phyloP scores from a whole-genome alignment of 441 rosid genomes.

The Lagerstroemia fauriei region DNA sequence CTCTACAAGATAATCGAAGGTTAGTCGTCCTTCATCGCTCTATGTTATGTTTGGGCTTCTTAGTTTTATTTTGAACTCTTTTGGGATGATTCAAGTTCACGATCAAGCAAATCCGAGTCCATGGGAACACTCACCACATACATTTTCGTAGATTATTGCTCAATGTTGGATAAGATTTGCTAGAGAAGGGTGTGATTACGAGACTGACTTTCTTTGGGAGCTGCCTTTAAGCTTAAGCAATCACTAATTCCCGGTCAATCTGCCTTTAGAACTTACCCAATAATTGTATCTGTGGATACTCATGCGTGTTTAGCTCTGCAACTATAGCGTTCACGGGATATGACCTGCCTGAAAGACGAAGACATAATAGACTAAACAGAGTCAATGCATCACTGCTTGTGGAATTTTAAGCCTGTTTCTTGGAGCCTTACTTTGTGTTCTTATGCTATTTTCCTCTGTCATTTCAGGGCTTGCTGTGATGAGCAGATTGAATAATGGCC shows the following conservation, averaged over 20 bases:
- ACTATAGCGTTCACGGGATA: background rate
- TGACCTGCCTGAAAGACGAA: background rate
- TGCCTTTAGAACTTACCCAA: background rate
- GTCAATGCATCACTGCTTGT: background rate
- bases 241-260: background rate
- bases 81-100: background rate
- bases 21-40: background rate
- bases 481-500: conserved; percentile 8
- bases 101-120: background rate
- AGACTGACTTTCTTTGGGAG: background rate
- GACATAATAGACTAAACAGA: background rate
- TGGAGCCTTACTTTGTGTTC: too few relatives aligned
- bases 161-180: background rate
- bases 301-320: background rate
- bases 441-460: background rate
- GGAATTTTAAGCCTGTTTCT: background rate
- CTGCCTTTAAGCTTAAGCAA: background rate
- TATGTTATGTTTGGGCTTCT: background rate
- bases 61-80: background rate
- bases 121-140: background rate
- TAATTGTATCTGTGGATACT: background rate
- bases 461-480: conserved; percentile 23
- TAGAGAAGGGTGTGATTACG: background rate
- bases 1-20: conserved; percentile 30
- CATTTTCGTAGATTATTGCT: background rate